Evolutionary conservation across 805 yeast species (phyloP).

Genomic region (Candida maris): DNA sequence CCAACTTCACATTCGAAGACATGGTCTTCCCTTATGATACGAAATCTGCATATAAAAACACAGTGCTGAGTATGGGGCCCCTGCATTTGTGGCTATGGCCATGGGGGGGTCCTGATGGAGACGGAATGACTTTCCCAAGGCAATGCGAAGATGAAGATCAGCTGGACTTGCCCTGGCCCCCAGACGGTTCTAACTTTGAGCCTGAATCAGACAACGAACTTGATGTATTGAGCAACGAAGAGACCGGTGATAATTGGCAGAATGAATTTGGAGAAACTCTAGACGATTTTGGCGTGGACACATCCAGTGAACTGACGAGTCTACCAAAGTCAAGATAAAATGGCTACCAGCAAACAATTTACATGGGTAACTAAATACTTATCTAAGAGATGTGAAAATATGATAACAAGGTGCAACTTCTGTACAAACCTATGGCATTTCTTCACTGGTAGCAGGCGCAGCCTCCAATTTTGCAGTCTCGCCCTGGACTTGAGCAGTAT

Average conservation of each 20-base stretch:
- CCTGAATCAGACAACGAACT: conserved; percentile 2
- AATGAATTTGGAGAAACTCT: conserved; percentile 82
- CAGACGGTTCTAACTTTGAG: conserved; percentile 58
- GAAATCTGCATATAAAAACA: conserved; percentile 54
- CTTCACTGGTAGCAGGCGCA: no score
- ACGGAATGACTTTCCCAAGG: conserved; percentile 56
- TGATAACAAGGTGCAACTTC: no score
- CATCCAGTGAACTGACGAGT: conserved; percentile 63
- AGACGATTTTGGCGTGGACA: conserved; percentile 85
- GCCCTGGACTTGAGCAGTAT: no score
- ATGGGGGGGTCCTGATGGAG: conserved; percentile 57
- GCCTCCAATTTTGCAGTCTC: no score
- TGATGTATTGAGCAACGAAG: conserved; percentile 10
- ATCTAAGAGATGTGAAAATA: no score
- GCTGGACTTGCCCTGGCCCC: conserved; percentile 85
- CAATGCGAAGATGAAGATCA: conserved; percentile 59
- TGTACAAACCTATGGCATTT: no score
- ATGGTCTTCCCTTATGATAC: conserved; percentile 80
- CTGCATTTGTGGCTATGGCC: conserved; percentile 67
- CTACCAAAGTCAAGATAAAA: no score
- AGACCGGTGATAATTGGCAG: conserved; percentile 45
- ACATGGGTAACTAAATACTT: no score
- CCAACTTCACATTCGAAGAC: conserved; percentile 53
- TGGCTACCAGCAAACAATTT: no score
- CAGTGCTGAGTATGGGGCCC: conserved; percentile 56